Conservation (phyloP, 768 basidiomycete genomes). For the Termitomyces sp. region DNA sequence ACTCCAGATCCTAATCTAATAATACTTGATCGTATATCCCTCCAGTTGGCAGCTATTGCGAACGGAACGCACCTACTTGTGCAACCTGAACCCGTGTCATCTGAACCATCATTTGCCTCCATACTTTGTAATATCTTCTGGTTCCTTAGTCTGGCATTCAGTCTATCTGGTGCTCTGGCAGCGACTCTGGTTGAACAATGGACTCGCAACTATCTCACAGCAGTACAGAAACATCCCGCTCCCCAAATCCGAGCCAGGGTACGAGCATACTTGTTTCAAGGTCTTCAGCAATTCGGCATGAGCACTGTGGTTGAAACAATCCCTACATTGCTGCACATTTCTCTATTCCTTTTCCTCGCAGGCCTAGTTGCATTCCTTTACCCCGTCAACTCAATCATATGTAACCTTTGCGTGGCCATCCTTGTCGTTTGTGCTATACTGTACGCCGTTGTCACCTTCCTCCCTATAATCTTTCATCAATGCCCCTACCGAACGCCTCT, state of each 20-base stretch:
- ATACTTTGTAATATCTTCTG: slow-evolving; percentile 35
- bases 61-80: slow-evolving; percentile 5
- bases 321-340: slow-evolving; percentile 41
- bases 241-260: slow-evolving; percentile 35
- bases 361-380: slow-evolving; percentile 38
- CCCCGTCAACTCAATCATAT: slow-evolving; percentile 26
- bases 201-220: slow-evolving; percentile 33
- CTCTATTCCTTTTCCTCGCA: slow-evolving; percentile 45
- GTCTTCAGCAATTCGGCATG: slow-evolving; percentile 33
- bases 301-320: slow-evolving; percentile 32
- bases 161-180: slow-evolving; percentile 33
- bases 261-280: slow-evolving; percentile 34
- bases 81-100: slow-evolving; percentile 4
- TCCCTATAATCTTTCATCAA: slow-evolving; percentile 26
- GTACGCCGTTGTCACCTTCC: slow-evolving; percentile 26
- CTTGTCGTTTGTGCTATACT: slow-evolving; percentile 22
- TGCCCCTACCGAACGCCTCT: slow-evolving; percentile 33
- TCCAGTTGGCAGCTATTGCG: slow-evolving; percentile 9
- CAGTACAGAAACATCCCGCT: slow-evolving; percentile 23
- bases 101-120: slow-evolving; percentile 21
- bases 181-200: slow-evolving; percentile 46
- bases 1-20: slow-evolving; percentile 4
- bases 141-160: slow-evolving; percentile 40
- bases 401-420: slow-evolving; percentile 23
- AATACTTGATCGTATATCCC: slow-evolving; percentile 11